Percentiles rank a stretch among this genome's conserved stretches.
phyloP scores from a whole-genome alignment of 805 yeast genomes.

The Wickerhamiella azyma region DNA sequence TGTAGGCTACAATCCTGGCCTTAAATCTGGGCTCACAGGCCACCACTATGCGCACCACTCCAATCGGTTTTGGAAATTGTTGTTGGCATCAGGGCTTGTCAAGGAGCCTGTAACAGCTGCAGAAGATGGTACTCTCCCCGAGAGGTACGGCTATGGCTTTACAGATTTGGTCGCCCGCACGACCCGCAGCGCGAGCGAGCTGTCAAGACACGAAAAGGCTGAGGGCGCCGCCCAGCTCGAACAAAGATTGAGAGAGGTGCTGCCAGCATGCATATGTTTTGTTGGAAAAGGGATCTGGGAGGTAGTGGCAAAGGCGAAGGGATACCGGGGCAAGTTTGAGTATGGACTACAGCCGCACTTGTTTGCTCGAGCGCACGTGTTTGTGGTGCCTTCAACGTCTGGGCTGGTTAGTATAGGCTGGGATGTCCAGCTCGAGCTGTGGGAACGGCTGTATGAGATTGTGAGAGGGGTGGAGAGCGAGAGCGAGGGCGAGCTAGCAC shows the following conservation, averaged over 20 bases:
- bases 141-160: conserved; percentile 43
- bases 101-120: conserved; percentile 21
- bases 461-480: background rate
- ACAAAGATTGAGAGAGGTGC: conserved; percentile 28
- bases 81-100: conserved; percentile 40
- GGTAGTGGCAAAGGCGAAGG: conserved; percentile 30
- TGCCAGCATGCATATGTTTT: conserved; percentile 38
- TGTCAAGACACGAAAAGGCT: conserved; percentile 38
- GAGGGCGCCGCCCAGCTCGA: conserved; percentile 41
- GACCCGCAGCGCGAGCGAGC: conserved; percentile 44
- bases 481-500: background rate
- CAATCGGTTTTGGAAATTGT: conserved; percentile 53
- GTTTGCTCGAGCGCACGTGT: conserved; percentile 27
- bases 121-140: conserved; percentile 32
- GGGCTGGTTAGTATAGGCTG: conserved; percentile 47
- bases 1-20: conserved; percentile 63
- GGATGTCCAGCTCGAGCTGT: conserved; percentile 33
- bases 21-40: conserved; percentile 43
- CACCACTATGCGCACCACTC: conserved; percentile 64
- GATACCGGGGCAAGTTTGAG: conserved; percentile 29
- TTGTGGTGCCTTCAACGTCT: conserved; percentile 60
- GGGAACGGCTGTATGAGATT: conserved; percentile 30
- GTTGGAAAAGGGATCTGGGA: conserved; percentile 74
- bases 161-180: conserved; percentile 58
- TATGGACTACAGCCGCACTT: conserved; percentile 38